Base-by-base conservation (phyloP, 2,329 filamentous ascomycete genomes). In the Arthrobotrys sphaeroides region DNA sequence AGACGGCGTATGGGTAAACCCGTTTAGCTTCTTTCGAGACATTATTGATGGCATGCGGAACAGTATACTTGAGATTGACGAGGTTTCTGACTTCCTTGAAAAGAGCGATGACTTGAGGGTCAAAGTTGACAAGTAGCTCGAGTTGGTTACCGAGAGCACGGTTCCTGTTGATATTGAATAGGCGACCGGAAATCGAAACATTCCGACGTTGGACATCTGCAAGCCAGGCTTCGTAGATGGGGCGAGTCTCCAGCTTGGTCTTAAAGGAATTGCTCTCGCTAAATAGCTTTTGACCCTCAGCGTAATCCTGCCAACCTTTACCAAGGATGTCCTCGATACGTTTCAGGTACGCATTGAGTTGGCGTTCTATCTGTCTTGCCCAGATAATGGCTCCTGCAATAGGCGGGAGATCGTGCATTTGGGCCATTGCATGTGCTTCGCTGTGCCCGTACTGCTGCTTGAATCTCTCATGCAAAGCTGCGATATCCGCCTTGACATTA, bases 391-490 rank as follows among this genome's bases (percentile, higher is more conserved):
- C 94, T 68, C 95, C 96, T 3, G 95, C 96, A 0, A 99, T 94
- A 0, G 96, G 95, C 0, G 95, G 95, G 13, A 99, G 85, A 83
- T 99, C 95, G 77, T 94, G 93, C 69, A 99, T 86, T 83, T 98
- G 94, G 1, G 95, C 94, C 96, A 99, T 99, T 2, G 93, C 93
- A 82, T 98, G 94, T 1, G 95, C 93, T 83, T 99, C 95, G 0
- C 96, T 98, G 81, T 98, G 93, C 1, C 94, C 96, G 82, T 99
- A 99, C 81, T 99, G 95, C 82, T 96, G 93, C 84, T 98, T 99
- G 86, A 98, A 99, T 28, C 95, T 91, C 84, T 98, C 93, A 80
- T 99, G 96, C 26, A 99, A 87, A 3, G 90, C 90, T 45, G 92
- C 90, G 79, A 99, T 99, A 81, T 97, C 96, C 81, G 93, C 90